Conservation (phyloP, 176 grass and related monocot species). For the Oryza brachyantha region DNA sequence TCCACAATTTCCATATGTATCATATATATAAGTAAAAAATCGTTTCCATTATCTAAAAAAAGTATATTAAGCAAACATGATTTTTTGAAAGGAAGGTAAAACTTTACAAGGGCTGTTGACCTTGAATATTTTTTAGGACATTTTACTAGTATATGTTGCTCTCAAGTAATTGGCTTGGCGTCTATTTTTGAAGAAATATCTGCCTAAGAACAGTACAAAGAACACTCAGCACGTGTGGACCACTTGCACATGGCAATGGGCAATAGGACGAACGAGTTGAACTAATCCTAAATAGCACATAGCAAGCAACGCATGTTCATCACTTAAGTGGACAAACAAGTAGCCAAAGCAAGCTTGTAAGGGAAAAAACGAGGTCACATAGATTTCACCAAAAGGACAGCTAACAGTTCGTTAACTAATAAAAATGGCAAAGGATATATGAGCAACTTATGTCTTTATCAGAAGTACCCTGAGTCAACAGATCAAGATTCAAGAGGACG, state of each 20-base stretch:
- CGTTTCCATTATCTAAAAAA: too few species aligned
- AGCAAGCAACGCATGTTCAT: neutral
- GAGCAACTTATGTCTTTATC: constrained; percentile 1
- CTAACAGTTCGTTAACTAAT: too few species aligned
- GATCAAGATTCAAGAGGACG: neutral
- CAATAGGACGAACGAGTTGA: neutral
- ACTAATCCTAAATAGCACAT: neutral
- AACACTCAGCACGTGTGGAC: neutral
- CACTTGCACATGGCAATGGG: neutral
- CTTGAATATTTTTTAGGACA: neutral
- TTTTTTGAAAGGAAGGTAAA: neutral
- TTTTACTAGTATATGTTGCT: neutral
- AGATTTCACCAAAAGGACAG: too few species aligned
- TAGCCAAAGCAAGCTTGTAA: neutral
- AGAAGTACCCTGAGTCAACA: neutral
- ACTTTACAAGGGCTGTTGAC: neutral
- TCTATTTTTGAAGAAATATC: neutral
- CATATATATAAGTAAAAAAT: neutral
- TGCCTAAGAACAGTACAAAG: neutral
- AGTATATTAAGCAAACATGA: too few species aligned
- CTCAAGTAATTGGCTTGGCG: neutral
- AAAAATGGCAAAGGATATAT: neutral
- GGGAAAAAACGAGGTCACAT: neutral
- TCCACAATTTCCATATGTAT: neutral
- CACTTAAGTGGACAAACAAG: neutral